These are phyloP conservation scores for Rasamsonia emersonii DNA, from an alignment of 2,329 filamentous ascomycete species.

Conservation along the genomic window DNA sequence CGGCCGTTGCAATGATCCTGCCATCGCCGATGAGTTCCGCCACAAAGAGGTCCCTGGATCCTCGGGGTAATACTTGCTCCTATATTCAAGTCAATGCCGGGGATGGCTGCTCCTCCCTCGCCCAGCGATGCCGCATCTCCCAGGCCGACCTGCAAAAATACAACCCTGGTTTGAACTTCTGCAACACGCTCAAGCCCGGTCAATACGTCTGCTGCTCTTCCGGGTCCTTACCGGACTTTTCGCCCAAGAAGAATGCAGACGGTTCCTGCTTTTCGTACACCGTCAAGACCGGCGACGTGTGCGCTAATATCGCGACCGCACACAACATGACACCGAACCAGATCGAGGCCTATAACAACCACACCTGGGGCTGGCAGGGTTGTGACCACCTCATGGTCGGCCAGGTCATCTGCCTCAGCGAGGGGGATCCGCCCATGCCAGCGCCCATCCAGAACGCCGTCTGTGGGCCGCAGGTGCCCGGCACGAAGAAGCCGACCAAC, in stretches of 20 bases:
- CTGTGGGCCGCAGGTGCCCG: constrained; percentile 35
- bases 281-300: constrained; percentile 24
- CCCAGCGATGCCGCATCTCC: constrained; percentile 9
- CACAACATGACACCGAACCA: constrained; percentile 25
- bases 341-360: constrained; percentile 29
- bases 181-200: constrained; percentile 14
- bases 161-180: constrained; percentile 6
- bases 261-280: constrained; percentile 28
- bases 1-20: background rate
- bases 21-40: background rate
- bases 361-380: constrained; percentile 35
- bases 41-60: background rate
- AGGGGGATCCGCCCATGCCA: constrained; percentile 28
- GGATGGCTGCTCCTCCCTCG: constrained; percentile 9
- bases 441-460: constrained; percentile 22
- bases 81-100: constrained; percentile 1
- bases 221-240: constrained; percentile 10
- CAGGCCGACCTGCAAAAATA: constrained; percentile 8
- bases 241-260: constrained; percentile 23
- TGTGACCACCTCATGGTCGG: constrained; percentile 22
- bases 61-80: background rate
- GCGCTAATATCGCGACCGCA: constrained; percentile 17
- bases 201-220: constrained; percentile 17
- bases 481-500: constrained; percentile 14
- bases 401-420: constrained; percentile 27